phyloP scores from a whole-genome alignment of 1,139 yeast species.

The Wickerhamomyces sp. region DNA sequence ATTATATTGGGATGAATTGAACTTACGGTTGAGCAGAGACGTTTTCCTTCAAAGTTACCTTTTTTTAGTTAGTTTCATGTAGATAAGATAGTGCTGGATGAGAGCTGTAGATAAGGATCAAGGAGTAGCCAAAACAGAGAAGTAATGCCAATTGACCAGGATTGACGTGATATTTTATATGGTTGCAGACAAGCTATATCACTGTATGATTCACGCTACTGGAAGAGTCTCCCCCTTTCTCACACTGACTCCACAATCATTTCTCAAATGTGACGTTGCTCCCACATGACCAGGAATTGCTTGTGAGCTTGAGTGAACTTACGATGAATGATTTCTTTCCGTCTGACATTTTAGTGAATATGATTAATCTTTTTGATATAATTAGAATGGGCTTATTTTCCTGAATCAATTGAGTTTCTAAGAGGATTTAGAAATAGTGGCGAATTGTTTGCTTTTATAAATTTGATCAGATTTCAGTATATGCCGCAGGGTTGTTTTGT shows the following conservation, averaged over 20 bases:
- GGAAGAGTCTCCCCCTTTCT: too few relatives aligned
- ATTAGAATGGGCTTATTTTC: not conserved
- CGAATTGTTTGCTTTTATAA: not conserved
- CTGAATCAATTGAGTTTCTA: not conserved
- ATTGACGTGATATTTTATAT: too few relatives aligned
- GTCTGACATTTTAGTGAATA: conserved; percentile 13
- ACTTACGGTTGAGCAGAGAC: conserved; percentile 12
- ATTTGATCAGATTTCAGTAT: not conserved
- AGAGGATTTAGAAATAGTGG: not conserved
- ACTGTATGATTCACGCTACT: too few relatives aligned
- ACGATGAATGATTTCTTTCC: conserved; percentile 22
- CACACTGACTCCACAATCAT: too few relatives aligned
- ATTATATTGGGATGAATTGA: not conserved
- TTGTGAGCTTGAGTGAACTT: not conserved
- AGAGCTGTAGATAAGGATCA: not conserved
- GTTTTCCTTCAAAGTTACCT: conserved; percentile 23
- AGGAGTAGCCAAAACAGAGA: too few relatives aligned
- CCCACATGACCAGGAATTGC: not conserved
- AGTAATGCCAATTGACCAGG: too few relatives aligned
- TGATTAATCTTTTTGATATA: not conserved
- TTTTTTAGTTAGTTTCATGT: not conserved
- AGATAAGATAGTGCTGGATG: not conserved
- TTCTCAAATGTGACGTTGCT: too few relatives aligned
- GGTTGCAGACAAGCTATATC: too few relatives aligned
- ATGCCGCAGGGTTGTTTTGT: not conserved